These are phyloP conservation scores for Ceratocystis ficicola DNA, from an alignment of 2,329 filamentous ascomycete genomes.

Conservation along the genomic window DNA sequence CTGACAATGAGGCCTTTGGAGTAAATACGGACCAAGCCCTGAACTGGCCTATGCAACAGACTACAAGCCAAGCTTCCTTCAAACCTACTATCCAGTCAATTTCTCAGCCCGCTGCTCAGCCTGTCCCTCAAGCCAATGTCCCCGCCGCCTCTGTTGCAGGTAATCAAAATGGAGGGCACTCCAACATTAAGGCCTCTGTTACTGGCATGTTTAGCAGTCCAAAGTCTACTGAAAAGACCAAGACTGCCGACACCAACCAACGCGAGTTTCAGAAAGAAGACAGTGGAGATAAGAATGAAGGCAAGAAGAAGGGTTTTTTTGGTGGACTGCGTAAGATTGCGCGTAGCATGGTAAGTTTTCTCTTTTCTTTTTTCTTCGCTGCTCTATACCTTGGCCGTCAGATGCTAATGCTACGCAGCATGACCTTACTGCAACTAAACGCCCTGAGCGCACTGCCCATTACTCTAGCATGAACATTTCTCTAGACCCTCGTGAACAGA, in stretches of 20 bases:
- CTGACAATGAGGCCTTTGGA: background rate
- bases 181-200: background rate
- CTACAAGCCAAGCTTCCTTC: background rate
- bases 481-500: slow-evolving; percentile 44
- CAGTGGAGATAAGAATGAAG: background rate
- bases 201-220: slow-evolving; percentile 1
- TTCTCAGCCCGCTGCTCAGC: background rate
- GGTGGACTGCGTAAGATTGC: slow-evolving; percentile 42
- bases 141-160: background rate
- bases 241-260: background rate
- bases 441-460: background rate
- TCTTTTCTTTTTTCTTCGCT: background rate
- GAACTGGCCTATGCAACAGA: background rate
- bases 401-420: background rate
- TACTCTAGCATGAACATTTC: slow-evolving; percentile 36
- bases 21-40: background rate
- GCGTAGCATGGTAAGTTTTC: slow-evolving; percentile 39
- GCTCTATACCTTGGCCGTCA: background rate
- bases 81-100: background rate
- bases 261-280: background rate
- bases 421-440: slow-evolving; percentile 1
- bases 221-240: background rate
- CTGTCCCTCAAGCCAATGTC: background rate
- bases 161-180: background rate
- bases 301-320: slow-evolving; percentile 36